Base-by-base conservation (phyloP, 176 grass and related monocot genomes). In the Hyparrhenia diplandra region DNA sequence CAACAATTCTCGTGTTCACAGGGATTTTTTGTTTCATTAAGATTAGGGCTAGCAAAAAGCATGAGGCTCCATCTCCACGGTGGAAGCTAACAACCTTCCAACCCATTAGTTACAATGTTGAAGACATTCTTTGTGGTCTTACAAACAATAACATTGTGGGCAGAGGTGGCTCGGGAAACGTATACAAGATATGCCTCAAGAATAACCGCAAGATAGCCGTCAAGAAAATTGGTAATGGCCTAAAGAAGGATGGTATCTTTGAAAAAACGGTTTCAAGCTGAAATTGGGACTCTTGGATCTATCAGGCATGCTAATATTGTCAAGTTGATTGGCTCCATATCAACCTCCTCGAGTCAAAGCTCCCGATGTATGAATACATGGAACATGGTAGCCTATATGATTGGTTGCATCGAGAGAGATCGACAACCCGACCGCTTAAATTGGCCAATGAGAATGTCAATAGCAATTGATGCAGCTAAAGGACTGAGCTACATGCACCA, bases 331-430 rank as follows among this genome's bases (percentile, higher is more conserved):
- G 75, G 89, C 21, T 95, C 70, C 71, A 86, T 92, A 32, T 83
- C 89, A 8, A 73, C 58, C 11, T 28, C 46, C n/a, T n/a, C 0
- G 46, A 88, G 24, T 77, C 84, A 3, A 90, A 88, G 42, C 51
- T 95, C 24, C 20, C 90, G 20, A 80, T 95, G 10, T 95, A 92
- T 5, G 89, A 95, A 35, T 95, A 88, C 28, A 95, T 88, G 92
- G 78, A 88, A 72, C 79, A 92, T 1, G 37, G 64, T 37, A 92
- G 87, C 65, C 58, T 90, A 40, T 80, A 92, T 67, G 75, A 73
- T 39, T 95, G 93, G 89, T 45, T 95, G 11, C 85, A 88, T 27
- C 41, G 54, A 62, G 12, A 73, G 6, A n/a, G 64, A 80, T 23
- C 18, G 63, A 24, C 55, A 23, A n/a, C 21, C 6, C 62, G 23